A percentile compares a stretch with the other conserved stretches of the same genome.
Evolutionary conservation across 2,329 filamentous ascomycete genomes (phyloP).

Genomic region (Beauveria rudraprayagi): DNA sequence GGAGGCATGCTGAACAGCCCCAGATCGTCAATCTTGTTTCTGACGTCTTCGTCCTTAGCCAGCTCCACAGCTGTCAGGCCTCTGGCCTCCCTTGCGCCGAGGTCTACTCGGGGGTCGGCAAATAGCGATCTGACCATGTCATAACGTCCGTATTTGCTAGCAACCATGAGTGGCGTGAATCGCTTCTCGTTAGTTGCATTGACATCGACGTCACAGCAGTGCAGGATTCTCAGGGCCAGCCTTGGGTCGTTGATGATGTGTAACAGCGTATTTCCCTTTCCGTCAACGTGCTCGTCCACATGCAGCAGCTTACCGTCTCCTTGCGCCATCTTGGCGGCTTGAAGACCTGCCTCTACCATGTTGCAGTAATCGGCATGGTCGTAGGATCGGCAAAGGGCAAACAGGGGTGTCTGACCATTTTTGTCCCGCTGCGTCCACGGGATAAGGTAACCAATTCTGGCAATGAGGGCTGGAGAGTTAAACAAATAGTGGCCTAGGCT

Average conservation of each 20-base stretch:
- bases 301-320: constrained; percentile 73
- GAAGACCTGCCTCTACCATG: constrained; percentile 80
- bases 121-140: constrained; percentile 89
- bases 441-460: constrained; percentile 65
- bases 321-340: constrained; percentile 66
- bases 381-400: constrained; percentile 90
- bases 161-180: constrained; percentile 95
- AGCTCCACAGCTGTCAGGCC: constrained; percentile 92
- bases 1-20: constrained; percentile 70
- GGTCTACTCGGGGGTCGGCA: constrained; percentile 77
- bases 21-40: constrained; percentile 92
- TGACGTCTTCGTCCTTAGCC: constrained; percentile 94
- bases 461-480: constrained; percentile 75
- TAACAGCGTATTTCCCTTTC: constrained; percentile 88
- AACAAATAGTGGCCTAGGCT: constrained; percentile 96
- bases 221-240: constrained; percentile 66
- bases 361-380: constrained; percentile 78
- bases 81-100: constrained; percentile 73
- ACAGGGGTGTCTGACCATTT: constrained; percentile 95
- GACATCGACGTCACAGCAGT: constrained; percentile 85
- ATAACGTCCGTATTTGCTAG: constrained; percentile 93
- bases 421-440: constrained; percentile 89
- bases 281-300: constrained; percentile 85
- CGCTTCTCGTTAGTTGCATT: constrained; percentile 93
- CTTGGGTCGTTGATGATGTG: constrained; percentile 87